Base-by-base conservation (phyloP, 2,329 filamentous ascomycete genomes). In the Cladosporium cucumerinum region DNA sequence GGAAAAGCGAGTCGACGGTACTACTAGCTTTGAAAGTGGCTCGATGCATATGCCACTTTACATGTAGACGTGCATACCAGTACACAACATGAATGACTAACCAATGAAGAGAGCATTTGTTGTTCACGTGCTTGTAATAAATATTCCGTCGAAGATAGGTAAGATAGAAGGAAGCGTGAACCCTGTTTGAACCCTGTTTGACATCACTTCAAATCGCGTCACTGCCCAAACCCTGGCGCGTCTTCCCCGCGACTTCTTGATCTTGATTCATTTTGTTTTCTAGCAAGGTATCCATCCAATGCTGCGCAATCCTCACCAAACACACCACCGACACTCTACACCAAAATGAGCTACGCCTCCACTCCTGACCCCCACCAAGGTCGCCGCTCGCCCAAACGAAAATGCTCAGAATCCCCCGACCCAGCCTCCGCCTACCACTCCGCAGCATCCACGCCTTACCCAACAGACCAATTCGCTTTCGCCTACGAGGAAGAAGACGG, bases 401-500 rank as follows among this genome's bases (percentile, higher is more conserved):
- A 43, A 32, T 61, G 61, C 23, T 59, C 60, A 16, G 39, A 62
- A 46, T 63, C 60, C 16, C 57, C 54, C 21, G 67, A 70, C 34
- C 64, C 70, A 25, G 25, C 54, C 16, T 64, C 62, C 18, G 62
- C 62, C 43, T 64, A 64, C 39, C 62, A 64, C 30, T 58, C 62
- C 28, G 54, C 62, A 28, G 62, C 62, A 14, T 58, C 54, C 14
- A 64, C 62, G 28, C 62, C 62, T 0, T 64, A 58, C 54, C 62
- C 48, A 28, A 32, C 55, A 21, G 39, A 34, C 34, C 48, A 65
- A 66, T 69, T 75, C 25, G 65, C 70, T 18, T 75, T 71, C 64
- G 74, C 72, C 34, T 75, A 75, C 67, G 74, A 75, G 60, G 73
- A 74, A 14, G 72, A 74, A 49, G 52, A 64, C 14, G 46, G 52